Conservation (phyloP, 83 land plant species). For the Picea mariana region DNA sequence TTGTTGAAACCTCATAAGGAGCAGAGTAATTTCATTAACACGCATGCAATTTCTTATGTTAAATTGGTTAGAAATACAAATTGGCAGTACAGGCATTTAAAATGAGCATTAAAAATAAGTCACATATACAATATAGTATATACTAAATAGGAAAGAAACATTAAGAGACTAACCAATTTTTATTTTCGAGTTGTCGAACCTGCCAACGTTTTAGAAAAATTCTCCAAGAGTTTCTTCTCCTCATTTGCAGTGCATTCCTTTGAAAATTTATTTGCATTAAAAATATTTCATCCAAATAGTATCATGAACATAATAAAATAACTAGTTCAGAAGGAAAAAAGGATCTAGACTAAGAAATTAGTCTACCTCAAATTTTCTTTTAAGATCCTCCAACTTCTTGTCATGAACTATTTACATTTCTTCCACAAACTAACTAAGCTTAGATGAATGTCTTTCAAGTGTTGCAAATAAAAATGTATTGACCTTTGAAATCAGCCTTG, state of each 20-base stretch:
- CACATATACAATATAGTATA: too few species aligned
- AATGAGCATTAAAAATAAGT: too few species aligned
- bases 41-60: too few species aligned
- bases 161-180: constrained; percentile 32
- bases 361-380: constrained; percentile 62
- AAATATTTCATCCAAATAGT: too few species aligned
- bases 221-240: constrained; percentile 57
- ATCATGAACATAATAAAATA: background rate
- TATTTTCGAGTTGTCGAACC: constrained; percentile 66
- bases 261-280: background rate
- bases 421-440: constrained; percentile 38
- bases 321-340: background rate
- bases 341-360: background rate
- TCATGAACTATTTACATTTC: constrained; percentile 52
- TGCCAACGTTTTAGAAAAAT: constrained; percentile 70
- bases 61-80: too few species aligned
- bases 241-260: constrained; percentile 75
- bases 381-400: constrained; percentile 51
- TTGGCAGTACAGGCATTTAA: too few species aligned
- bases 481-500: constrained; percentile 50
- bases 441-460: constrained; percentile 56
- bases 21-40: too few species aligned
- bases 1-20: too few species aligned
- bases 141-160: too few species aligned
- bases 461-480: constrained; percentile 52